Base-by-base conservation (phyloP, 208 protist species). In the Blechomonas ayalai region DNA sequence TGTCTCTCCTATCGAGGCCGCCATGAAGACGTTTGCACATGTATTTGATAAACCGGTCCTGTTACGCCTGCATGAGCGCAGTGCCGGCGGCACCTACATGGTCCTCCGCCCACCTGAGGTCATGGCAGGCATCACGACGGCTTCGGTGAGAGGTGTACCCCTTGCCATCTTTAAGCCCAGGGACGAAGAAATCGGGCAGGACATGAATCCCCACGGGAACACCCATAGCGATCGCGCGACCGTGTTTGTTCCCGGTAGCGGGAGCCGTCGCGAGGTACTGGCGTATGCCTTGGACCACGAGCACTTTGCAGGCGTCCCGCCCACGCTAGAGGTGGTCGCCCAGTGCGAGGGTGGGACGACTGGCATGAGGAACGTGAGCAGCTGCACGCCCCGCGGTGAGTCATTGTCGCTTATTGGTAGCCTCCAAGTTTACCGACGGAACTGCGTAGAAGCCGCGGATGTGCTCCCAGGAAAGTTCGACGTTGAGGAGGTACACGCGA, bases 81-180 rank as follows among this genome's bases (percentile, higher is more conserved):
- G 69, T 47, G 73, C 71, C 9, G 72, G 73, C n/a, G 78, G 78
- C 18, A 82, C 78, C 2, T 87, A 82, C 62, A 79, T 82, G 67
- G 67, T 87, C 29, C 53, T 35, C 12, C 51, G 31, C 8, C n/a
- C n/a, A n/a, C n/a, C n/a, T n/a, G n/a, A n/a, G n/a, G n/a, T n/a
- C n/a, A n/a, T n/a, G n/a, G n/a, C n/a, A n/a, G n/a, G n/a, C n/a
- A n/a, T n/a, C n/a, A n/a, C 39, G 25, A 4, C 19, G 25, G 4
- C 1, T 15, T 37, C 41, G 24, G 41, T 25, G 10, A 4, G 19
- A 12, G 19, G 42, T 18, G 10, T 26, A 24, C 19, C 8, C 0
- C 24, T 76, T 19, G 71, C 58, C 13, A 67, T 89, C 2, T 82
- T 84, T 32, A 89, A 89, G 46, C 80, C 80, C 1, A 49, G 67